Conservation (phyloP, 2,329 filamentous ascomycete genomes). For the Botrytis deweyae region DNA sequence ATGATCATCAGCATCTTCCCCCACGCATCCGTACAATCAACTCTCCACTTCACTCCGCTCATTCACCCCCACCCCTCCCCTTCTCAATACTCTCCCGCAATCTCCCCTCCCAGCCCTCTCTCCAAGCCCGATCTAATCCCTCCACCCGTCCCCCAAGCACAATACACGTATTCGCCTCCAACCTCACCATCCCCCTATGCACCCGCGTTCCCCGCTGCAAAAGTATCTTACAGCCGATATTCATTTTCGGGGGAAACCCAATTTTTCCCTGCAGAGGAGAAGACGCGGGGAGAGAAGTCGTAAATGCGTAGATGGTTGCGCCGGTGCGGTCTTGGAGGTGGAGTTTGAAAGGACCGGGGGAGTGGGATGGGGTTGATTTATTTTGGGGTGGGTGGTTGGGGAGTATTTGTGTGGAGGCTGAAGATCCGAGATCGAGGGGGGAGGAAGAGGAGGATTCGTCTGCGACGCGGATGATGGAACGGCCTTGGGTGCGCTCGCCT, state of each 20-base stretch:
- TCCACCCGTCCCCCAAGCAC: slow-evolving; percentile 89
- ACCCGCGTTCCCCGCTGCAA: slow-evolving; percentile 66
- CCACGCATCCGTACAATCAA: background rate
- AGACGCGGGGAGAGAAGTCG: slow-evolving; percentile 50
- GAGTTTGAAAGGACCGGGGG: slow-evolving; percentile 67
- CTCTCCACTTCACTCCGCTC: background rate
- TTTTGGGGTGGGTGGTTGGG: background rate
- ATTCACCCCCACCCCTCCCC: background rate
- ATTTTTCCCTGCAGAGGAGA: slow-evolving; percentile 60
- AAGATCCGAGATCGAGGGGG: slow-evolving; percentile 2
- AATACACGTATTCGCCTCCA: slow-evolving; percentile 67
- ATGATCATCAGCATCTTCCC: background rate
- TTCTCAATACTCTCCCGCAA: slow-evolving; percentile 58
- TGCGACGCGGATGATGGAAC: slow-evolving; percentile 77
- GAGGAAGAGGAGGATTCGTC: slow-evolving; percentile 40
- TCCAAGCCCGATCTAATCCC: slow-evolving; percentile 75
- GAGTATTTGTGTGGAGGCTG: background rate
- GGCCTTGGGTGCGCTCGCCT: slow-evolving; percentile 71
- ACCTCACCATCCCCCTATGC: slow-evolving; percentile 73
- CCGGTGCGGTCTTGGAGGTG: slow-evolving; percentile 79
- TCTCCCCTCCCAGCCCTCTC: slow-evolving; percentile 65
- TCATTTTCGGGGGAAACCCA: slow-evolving; percentile 55
- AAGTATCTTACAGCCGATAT: slow-evolving; percentile 80
- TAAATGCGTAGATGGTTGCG: slow-evolving; percentile 67
- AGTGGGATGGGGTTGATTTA: slow-evolving; percentile 29